These are phyloP conservation scores for Metschnikowia santaceciliae DNA, from an alignment of 805 yeast genomes.

Conservation along the genomic window DNA sequence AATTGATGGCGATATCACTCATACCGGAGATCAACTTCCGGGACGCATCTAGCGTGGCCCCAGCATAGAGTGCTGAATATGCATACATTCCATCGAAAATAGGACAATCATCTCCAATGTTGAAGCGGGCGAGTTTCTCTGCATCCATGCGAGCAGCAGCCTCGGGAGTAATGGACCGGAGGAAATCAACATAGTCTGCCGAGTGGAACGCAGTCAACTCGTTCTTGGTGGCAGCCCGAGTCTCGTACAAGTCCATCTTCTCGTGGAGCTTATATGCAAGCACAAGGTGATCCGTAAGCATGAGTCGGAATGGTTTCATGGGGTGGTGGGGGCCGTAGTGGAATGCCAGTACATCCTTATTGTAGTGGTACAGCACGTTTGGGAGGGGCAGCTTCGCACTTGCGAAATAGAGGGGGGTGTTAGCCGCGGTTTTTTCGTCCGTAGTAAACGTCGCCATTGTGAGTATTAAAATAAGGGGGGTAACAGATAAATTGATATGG, in stretches of 20 bases:
- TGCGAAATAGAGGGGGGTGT: not conserved
- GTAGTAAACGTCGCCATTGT: slow-evolving; percentile 25
- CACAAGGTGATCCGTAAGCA: slow-evolving; percentile 91
- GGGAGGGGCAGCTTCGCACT: slow-evolving; percentile 3
- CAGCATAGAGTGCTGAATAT: slow-evolving; percentile 83
- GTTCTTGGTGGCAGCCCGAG: slow-evolving; percentile 75
- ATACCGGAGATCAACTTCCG: slow-evolving; percentile 78
- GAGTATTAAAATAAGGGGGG: no score
- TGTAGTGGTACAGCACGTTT: slow-evolving; percentile 80
- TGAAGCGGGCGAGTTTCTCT: slow-evolving; percentile 61
- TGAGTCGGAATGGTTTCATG: slow-evolving; percentile 94
- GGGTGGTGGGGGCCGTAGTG: slow-evolving; percentile 95
- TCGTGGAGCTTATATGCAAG: slow-evolving; percentile 81
- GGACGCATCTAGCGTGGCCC: slow-evolving; percentile 92
- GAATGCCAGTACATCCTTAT: slow-evolving; percentile 72
- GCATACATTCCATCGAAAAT: slow-evolving; percentile 94
- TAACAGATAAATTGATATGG: not conserved
- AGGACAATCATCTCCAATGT: slow-evolving; percentile 93
- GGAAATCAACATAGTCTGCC: slow-evolving; percentile 77
- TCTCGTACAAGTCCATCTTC: slow-evolving; percentile 83
- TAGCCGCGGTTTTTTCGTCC: slow-evolving; percentile 30
- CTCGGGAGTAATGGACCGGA: slow-evolving; percentile 74
- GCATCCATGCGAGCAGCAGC: slow-evolving; percentile 55
- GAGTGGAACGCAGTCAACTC: slow-evolving; percentile 83
- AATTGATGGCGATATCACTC: slow-evolving; percentile 91